These are phyloP conservation scores for Rhodotorula taiwanensis DNA, from an alignment of 768 basidiomycete species.

Conservation along the genomic window DNA sequence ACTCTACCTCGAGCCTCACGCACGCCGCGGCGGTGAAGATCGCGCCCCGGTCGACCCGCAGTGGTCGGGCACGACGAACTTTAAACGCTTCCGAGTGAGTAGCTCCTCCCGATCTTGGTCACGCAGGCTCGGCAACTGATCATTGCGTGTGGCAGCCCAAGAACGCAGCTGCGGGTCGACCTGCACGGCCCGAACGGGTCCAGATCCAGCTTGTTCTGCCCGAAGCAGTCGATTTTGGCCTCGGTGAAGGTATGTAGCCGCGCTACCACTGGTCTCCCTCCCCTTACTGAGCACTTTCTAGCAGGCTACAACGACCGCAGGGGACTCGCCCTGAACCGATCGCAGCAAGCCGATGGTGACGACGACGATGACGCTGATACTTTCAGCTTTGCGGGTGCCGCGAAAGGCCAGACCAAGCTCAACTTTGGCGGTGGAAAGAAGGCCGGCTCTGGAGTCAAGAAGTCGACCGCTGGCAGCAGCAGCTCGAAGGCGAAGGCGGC, in stretches of 20 bases:
- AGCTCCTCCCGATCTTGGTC: no score
- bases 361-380: slow-evolving; percentile 30
- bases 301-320: slow-evolving; percentile 25
- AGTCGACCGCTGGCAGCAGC: not conserved
- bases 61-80: slow-evolving; percentile 27
- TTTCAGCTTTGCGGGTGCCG: not conserved
- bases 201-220: slow-evolving; percentile 16
- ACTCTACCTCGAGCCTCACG: slow-evolving; percentile 19
- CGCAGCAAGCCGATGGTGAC: slow-evolving; percentile 6
- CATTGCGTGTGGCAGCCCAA: slow-evolving; percentile 15
- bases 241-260: slow-evolving; percentile 22
- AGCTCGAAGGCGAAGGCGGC: slow-evolving; percentile 10
- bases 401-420: no score
- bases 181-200: slow-evolving; percentile 6
- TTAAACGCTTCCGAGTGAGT: slow-evolving; percentile 33
- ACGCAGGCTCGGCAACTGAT: no score
- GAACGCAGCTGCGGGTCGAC: slow-evolving; percentile 13
- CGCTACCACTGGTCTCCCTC: no score
- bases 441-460: no score
- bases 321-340: slow-evolving; percentile 6
- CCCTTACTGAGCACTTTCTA: no score
- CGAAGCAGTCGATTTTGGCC: slow-evolving; percentile 25
- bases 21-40: slow-evolving; percentile 5
- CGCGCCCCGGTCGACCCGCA: slow-evolving; percentile 3
- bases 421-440: no score